Evolutionary conservation across 768 basidiomycete species (phyloP), one percentile per base, ranked within the genome.

Genomic region (Trametes cubensis): DNA sequence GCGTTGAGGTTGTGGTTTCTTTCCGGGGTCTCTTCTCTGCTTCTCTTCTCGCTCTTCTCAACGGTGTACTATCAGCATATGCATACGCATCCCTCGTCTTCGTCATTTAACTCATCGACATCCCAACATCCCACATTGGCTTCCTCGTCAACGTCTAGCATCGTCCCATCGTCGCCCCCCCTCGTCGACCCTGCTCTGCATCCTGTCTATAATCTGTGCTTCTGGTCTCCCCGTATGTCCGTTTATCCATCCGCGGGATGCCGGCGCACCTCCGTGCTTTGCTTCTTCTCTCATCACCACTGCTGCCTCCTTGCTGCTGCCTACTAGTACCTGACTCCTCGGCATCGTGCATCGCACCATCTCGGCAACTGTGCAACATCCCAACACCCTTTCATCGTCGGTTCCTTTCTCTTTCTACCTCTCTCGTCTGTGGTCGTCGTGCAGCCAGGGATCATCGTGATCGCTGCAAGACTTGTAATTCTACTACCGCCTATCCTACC

Each of bases 11-110:
- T 47, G 40, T 48, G 40, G 50, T 51, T 60, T 58, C 38, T 41
- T 58, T 14, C 54, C 42, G 34, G 34, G 34, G 50, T 62, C 56
- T 42, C 45, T 20, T 61, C 48, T 56, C 47, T 20, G 30, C 42
- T 42, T 8, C 40, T 34, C 46, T 45, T 59, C 38, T 34, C 34
- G 11, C 11, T 34, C 34, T 34, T 34, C 34, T 34, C 34, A 34
- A 6, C 34, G 34, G 55, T 64, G 63, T 66, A 66, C 55, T 61
- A 61, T 57, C 62, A 48, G 50, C 34, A 18, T 54, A 6, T 2
- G 34, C 34, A 34, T 34, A 34, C 34, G 34, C 61, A 21, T 62
- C 46, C 45, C 26, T 25, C 34, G 15, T 40, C 46, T 25, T 25
- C 53, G 17, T 44, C 23, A 48, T 49, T 39, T 10, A 34, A 34